Percentiles rank a stretch among this genome's conserved stretches.
Evolutionary conservation across 768 basidiomycete genomes (phyloP).

Genomic region (Multifurca ochricompacta): DNA sequence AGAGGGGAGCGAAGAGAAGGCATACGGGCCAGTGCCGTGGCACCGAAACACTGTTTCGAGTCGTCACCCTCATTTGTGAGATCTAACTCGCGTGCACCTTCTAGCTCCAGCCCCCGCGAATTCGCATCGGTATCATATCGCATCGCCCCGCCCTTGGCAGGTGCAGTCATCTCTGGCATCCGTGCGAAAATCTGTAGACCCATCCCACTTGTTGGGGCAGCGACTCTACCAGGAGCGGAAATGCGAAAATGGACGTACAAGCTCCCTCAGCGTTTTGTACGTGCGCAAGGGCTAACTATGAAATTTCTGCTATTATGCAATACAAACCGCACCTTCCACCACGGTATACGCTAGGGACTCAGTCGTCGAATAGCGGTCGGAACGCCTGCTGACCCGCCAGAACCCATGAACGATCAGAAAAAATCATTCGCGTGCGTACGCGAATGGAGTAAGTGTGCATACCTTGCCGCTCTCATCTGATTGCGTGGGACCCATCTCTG

Average conservation of each 20-base stretch:
- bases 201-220: not conserved
- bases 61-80: not conserved
- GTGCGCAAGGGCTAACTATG: not conserved
- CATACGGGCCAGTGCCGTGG: not conserved
- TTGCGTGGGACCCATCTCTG: slow-evolving; percentile 19
- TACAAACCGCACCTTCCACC: not conserved
- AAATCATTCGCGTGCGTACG: not conserved
- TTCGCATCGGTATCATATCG: not conserved
- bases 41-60: not conserved
- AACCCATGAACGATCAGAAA: not conserved
- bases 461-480: slow-evolving; percentile 18
- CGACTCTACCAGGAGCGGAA: not conserved
- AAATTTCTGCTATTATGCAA: not conserved
- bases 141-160: not conserved
- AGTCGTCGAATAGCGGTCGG: slow-evolving; percentile 20
- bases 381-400: slow-evolving; percentile 7
- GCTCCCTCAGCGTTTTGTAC: not conserved
- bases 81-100: not conserved
- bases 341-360: not conserved
- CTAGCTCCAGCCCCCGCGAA: not conserved
- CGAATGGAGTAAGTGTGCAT: not conserved
- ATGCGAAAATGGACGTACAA: slow-evolving; percentile 13
- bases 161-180: not conserved
- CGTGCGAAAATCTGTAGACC: not conserved
- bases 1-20: not conserved